Evolutionary conservation across 768 basidiomycete genomes (phyloP), one percentile per base, ranked within the genome.

Genomic region (Pisolithus microcarpus): DNA sequence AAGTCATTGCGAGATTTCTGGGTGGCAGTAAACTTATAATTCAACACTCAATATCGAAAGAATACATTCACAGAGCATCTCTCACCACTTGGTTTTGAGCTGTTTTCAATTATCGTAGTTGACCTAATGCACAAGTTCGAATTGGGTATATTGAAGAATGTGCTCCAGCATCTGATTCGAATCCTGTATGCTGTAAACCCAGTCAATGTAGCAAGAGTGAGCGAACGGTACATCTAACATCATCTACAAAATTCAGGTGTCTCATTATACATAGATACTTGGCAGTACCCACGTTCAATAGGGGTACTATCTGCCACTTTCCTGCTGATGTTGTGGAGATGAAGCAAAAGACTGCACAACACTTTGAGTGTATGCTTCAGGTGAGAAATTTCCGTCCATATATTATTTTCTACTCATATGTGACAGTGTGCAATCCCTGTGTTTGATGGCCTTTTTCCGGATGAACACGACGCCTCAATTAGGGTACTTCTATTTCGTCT

Each of bases 121-220:
- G 72, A 76, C 50, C 48, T 74, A n/a, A 34, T 76, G 59, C 74
- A 75, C 48, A 70, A 75, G 43, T 55, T 70, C 31, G 72, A 75
- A 48, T 60, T 73, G 0, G 71, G 73, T 0, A 66, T 69, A 0
- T 75, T 71, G 64, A 72, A 72, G 43, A 34, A 52, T 0, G 18
- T 73, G 0, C 61, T 75, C 24, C 61, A 57, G 1, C 72, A 75
- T 30, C 51, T 75, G 0, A 50, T 75, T 2, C 60, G 61, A 0
- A 62, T 75, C 1, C 47, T 74, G 0, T n/a, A 63, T 28, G 42
- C 58, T 0, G 31, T 52, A 4, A 57, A 54, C 11, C 44, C 23
- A 40, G 15, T 4, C n/a, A 16, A n/a, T n/a, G 38, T 40, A 3
- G 13, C 38, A 16, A 40, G 16, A 40, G 1, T 40, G 38, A 40